Evolutionary conservation across 2,329 filamentous ascomycete species (phyloP).

Genomic region (Pseudocercospora fuligena): DNA sequence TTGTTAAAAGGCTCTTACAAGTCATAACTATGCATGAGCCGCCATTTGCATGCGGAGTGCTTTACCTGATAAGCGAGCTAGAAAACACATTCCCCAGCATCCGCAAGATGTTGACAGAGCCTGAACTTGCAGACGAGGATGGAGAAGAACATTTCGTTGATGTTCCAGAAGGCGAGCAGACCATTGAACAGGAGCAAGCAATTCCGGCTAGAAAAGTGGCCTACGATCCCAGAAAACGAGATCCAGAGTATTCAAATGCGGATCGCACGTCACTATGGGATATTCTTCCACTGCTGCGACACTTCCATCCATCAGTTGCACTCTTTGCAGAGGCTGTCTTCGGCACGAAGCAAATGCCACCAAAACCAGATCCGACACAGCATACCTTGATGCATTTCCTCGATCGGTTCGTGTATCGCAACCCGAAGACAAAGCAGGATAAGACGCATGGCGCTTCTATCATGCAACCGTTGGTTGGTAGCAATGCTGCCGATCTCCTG

Average conservation of each 20-base stretch:
- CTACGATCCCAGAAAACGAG: constrained; percentile 89
- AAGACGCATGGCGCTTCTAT: constrained; percentile 81
- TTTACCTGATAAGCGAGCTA: constrained; percentile 85
- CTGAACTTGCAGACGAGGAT: constrained; percentile 77
- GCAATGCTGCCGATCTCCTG: constrained; percentile 64
- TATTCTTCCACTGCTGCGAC: constrained; percentile 74
- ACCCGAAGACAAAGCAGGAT: constrained; percentile 70
- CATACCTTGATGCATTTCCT: constrained; percentile 95
- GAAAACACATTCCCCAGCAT: constrained; percentile 80
- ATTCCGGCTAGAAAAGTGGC: constrained; percentile 37
- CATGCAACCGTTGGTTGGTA: constrained; percentile 87
- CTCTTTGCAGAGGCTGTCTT: constrained; percentile 76
- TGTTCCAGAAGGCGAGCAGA: constrained; percentile 60
- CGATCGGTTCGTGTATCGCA: constrained; percentile 98
- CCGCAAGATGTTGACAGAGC: constrained; percentile 75
- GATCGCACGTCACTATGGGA: constrained; percentile 94
- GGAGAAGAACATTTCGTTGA: constrained; percentile 73
- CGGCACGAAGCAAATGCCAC: constrained; percentile 70
- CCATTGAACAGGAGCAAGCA: constrained; percentile 35
- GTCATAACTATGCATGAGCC: constrained; percentile 87
- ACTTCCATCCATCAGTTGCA: constrained; percentile 92
- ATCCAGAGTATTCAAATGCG: constrained; percentile 92
- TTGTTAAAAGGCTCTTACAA: constrained; percentile 91
- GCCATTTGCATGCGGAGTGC: constrained; percentile 87
- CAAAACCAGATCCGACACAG: constrained; percentile 87